Conservation (phyloP, 331 rosid species). For the Malus hybrid region DNA sequence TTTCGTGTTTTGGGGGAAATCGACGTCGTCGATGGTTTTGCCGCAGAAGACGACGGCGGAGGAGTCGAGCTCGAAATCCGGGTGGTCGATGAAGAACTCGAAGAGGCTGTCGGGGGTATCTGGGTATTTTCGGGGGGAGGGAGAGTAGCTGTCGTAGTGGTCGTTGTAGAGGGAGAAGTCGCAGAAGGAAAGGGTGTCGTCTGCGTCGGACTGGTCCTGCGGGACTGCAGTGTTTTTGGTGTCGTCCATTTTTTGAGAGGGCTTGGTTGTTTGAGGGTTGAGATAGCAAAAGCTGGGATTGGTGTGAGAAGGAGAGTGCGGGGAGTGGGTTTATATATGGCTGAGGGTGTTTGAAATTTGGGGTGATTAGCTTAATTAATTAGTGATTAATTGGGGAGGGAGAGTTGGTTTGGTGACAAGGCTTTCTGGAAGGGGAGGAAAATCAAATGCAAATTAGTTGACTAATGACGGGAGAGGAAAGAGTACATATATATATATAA, state of each 20-base stretch:
- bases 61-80: neutral
- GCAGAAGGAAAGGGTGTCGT: slow-evolving; percentile 19
- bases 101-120: slow-evolving; percentile 9
- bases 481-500: no score
- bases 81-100: slow-evolving; percentile 8
- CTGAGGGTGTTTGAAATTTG: neutral
- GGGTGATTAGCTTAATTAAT: neutral
- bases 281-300: neutral
- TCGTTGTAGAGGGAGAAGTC: slow-evolving; percentile 1
- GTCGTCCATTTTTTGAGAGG: neutral
- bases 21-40: neutral
- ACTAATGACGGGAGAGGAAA: neutral
- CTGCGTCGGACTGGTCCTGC: neutral
- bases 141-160: neutral
- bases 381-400: neutral
- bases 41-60: slow-evolving; percentile 15
- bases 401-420: neutral
- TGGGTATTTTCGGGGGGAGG: neutral
- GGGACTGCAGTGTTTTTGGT: neutral
- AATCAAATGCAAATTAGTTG: neutral
- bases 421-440: neutral
- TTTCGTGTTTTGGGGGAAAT: neutral
- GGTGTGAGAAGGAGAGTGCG: neutral
- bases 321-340: neutral
- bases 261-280: no score